phyloP scores from a whole-genome alignment of 1,284 basidiomycete species.

The Cystobasidium pallidum region DNA sequence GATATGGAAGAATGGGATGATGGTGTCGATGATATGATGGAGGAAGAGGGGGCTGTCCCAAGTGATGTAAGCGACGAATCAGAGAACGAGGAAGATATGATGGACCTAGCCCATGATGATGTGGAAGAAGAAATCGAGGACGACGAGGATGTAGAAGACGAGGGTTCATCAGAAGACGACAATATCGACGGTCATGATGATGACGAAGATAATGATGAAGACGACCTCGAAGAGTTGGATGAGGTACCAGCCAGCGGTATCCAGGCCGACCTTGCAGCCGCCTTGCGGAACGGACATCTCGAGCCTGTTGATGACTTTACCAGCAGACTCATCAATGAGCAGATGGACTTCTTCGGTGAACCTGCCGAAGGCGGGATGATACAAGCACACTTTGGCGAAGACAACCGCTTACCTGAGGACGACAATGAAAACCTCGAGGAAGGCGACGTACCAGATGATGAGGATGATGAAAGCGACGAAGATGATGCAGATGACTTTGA shows the following conservation, averaged over 20 bases:
- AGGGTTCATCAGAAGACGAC: slow-evolving; percentile 43
- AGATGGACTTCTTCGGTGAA: slow-evolving; percentile 51
- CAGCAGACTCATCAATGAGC: slow-evolving; percentile 59
- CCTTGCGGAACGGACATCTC: slow-evolving; percentile 36
- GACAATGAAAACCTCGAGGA: slow-evolving; percentile 54
- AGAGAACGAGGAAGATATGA: slow-evolving; percentile 49
- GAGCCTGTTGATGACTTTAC: slow-evolving; percentile 44
- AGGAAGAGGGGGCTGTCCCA: slow-evolving; percentile 55
- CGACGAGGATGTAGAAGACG: slow-evolving; percentile 36
- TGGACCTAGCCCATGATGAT: slow-evolving; percentile 35
- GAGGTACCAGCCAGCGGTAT: slow-evolving; percentile 56
- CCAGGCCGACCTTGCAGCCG: slow-evolving; percentile 74
- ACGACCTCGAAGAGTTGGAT: slow-evolving; percentile 43
- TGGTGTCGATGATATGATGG: slow-evolving; percentile 57
- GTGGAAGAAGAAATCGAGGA: slow-evolving; percentile 36
- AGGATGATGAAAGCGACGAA: slow-evolving; percentile 58
- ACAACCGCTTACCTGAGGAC: slow-evolving; percentile 57
- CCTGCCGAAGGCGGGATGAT: slow-evolving; percentile 45
- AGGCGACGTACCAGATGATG: slow-evolving; percentile 58
- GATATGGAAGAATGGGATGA: slow-evolving; percentile 57
- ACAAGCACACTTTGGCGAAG: slow-evolving; percentile 53
- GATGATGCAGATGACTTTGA: slow-evolving; percentile 61
- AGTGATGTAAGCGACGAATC: slow-evolving; percentile 52
- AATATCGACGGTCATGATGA: slow-evolving; percentile 44
- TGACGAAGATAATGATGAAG: slow-evolving; percentile 54